Percentiles rank a stretch among this genome's conserved stretches.
phyloP scores from a whole-genome alignment of 306 rosid species.

The Echinosophora koreensis region DNA sequence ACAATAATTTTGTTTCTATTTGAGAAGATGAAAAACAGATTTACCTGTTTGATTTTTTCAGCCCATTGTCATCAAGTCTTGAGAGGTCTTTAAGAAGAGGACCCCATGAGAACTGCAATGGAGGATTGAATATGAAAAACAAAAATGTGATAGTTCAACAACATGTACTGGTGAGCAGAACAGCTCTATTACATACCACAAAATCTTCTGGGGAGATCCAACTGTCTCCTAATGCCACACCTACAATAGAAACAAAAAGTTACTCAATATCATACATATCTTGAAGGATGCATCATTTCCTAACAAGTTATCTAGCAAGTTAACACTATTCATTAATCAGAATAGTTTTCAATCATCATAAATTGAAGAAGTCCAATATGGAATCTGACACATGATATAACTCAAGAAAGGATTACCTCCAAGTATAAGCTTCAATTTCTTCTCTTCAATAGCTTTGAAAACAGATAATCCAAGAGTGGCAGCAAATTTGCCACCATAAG shows the following conservation, averaged over 20 bases:
- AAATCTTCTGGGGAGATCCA: slow-evolving; percentile 99
- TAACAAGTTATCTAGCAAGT: not conserved
- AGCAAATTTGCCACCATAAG: slow-evolving; percentile 93
- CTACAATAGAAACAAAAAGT: slow-evolving; percentile 49
- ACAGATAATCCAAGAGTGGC: slow-evolving; percentile 79
- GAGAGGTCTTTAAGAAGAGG: slow-evolving; percentile 92
- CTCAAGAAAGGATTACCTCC: slow-evolving; percentile 60
- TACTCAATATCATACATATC: slow-evolving; percentile 2
- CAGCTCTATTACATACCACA: slow-evolving; percentile 57
- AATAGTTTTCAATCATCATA: not conserved
- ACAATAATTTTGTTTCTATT: slow-evolving; percentile 1
- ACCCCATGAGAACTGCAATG: slow-evolving; percentile 86
- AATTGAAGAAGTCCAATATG: slow-evolving; percentile 7
- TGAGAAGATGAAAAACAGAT: slow-evolving; percentile 34
- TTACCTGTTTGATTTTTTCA: slow-evolving; percentile 68
- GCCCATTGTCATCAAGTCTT: slow-evolving; percentile 69
- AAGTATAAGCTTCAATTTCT: slow-evolving; percentile 64
- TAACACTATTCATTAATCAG: not conserved
- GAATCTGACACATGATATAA: not conserved
- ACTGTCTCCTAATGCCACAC: slow-evolving; percentile 91
- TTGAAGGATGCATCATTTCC: not conserved
- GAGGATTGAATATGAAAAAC: not conserved
- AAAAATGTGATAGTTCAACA: slow-evolving; percentile 17
- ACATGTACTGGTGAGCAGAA: not conserved
- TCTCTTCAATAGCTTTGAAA: slow-evolving; percentile 62